Percentiles rank a stretch among this genome's conserved stretches.
phyloP scores from a whole-genome alignment of 2,329 filamentous ascomycete species.

The Stagonosporopsis rhizophila region DNA sequence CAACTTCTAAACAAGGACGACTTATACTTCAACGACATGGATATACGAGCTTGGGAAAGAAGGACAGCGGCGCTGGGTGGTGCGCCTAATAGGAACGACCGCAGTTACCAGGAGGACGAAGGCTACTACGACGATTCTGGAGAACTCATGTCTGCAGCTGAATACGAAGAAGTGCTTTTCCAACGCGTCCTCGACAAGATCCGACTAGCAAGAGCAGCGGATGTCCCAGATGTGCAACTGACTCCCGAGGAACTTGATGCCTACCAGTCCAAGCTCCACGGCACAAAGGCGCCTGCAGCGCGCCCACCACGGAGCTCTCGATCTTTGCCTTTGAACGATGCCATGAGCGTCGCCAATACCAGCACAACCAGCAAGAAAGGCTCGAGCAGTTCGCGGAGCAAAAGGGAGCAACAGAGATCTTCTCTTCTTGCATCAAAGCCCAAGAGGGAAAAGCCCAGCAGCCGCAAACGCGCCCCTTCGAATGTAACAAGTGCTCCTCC shows the following conservation, averaged over 20 bases:
- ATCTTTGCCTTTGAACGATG: slow-evolving; percentile 39
- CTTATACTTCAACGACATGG: slow-evolving; percentile 58
- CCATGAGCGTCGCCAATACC: slow-evolving; percentile 36
- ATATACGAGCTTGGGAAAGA: slow-evolving; percentile 51
- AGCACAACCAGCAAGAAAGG: slow-evolving; percentile 43
- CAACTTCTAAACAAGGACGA: slow-evolving; percentile 51
- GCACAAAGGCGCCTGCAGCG: slow-evolving; percentile 47
- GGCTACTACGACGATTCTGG: slow-evolving; percentile 52
- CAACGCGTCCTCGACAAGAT: slow-evolving; percentile 83
- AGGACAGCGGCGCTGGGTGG: slow-evolving; percentile 56
- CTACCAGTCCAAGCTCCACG: slow-evolving; percentile 71
- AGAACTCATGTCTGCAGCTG: slow-evolving; percentile 46
- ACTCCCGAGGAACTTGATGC: slow-evolving; percentile 81
- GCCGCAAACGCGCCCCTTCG: slow-evolving; percentile 38
- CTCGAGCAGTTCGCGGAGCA: slow-evolving; percentile 45
- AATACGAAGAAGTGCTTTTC: slow-evolving; percentile 76
- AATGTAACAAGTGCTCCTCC: slow-evolving; percentile 33
- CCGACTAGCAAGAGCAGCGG: slow-evolving; percentile 75
- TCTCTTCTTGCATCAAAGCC: slow-evolving; percentile 42
- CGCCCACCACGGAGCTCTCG: slow-evolving; percentile 31
- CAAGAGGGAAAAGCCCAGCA: slow-evolving; percentile 43
- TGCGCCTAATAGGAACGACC: slow-evolving; percentile 57
- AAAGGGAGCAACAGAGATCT: slow-evolving; percentile 37
- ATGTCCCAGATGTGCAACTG: slow-evolving; percentile 80
- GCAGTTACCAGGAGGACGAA: slow-evolving; percentile 61